Conservation (phyloP, 768 basidiomycete species). For the Phaffia tasmanica region DNA sequence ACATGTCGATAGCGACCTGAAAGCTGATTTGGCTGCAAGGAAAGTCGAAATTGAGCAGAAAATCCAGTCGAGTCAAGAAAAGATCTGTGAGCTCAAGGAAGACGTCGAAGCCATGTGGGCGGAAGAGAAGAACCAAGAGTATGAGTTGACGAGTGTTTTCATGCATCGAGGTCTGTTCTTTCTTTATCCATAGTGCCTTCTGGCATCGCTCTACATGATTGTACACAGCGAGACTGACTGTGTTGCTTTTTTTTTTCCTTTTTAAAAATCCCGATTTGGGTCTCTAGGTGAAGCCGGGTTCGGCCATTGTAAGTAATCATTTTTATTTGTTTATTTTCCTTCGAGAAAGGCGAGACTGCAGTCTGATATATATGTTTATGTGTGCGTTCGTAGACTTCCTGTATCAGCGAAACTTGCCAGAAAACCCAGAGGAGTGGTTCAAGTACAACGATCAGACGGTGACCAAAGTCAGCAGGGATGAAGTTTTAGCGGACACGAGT, state of each 20-base stretch:
- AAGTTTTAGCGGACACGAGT: conserved; percentile 75
- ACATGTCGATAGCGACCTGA: conserved; percentile 46
- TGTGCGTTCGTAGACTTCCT: conserved; percentile 49
- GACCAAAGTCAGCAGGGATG: conserved; percentile 58
- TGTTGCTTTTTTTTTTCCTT: not conserved
- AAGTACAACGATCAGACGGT: conserved; percentile 44
- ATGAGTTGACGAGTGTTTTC: conserved; percentile 84
- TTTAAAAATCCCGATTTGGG: not conserved
- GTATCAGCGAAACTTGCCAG: conserved; percentile 77
- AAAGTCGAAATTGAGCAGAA: conserved; percentile 48
- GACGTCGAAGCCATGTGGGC: conserved; percentile 67
- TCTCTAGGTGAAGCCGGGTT: conserved; percentile 32
- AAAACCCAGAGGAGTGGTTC: conserved; percentile 40
- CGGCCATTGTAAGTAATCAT: conserved; percentile 41
- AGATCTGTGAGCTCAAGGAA: conserved; percentile 21
- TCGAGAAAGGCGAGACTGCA: not conserved
- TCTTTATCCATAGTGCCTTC: no score
- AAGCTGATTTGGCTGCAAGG: conserved; percentile 48
- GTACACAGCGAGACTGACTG: not conserved
- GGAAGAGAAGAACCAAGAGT: conserved; percentile 54
- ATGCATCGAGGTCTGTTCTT: conserved; percentile 81
- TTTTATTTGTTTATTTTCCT: not conserved
- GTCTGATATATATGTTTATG: not conserved
- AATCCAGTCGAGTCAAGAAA: conserved; percentile 21
- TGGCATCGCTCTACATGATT: not conserved